Base-by-base conservation (phyloP, 805 yeast species). In the Yarrowia osloensis region DNA sequence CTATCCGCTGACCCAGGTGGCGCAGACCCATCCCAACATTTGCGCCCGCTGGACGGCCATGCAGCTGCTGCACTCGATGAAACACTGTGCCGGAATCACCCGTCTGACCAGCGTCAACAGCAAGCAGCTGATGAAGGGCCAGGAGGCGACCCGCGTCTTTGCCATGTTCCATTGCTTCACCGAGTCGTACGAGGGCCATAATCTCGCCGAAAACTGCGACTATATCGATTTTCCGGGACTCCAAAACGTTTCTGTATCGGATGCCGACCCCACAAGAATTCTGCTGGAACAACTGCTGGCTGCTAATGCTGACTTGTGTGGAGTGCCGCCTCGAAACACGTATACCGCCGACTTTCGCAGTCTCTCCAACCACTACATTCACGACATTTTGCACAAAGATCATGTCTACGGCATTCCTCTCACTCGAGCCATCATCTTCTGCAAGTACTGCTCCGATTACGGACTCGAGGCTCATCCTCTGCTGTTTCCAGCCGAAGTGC, bases 61-160 rank as follows among this genome's bases (percentile, higher is more conserved):
- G 49, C 63, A 57, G 39, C 39, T 57, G 33, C 17, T 57, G 11
- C 63, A 57, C 8, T 39, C 63, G 5, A 57, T 57, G 63, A 57
- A 57, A 57, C 63, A 57, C 24, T 39, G 63, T 21, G 47, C 63
- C 13, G 63, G 63, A 4, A 57, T 57, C 63, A 57, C 47, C 42
- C 49, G 63, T 17, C 28, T 57, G 47, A 33, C 63, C 22, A 15
- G 33, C 5, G 63, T 57, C 9, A 57, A 57, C 28, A 57, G 35
- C 15, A 40, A 57, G 11, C 63, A 57, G 42, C 13, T 19, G 17
- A 39, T 57, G 63, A 28, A 39, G 17, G 63, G 49, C 0, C 1
- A 28, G 1, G 28, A 57, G 2, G 49, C 29, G 15, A 57, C 44
- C 5, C n/a, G 12, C 9, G 63, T 57, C 15, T 57, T 57, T 57